These are phyloP conservation scores for Neonectria faginata DNA, from an alignment of 2,329 filamentous ascomycete species.

Conservation along the genomic window DNA sequence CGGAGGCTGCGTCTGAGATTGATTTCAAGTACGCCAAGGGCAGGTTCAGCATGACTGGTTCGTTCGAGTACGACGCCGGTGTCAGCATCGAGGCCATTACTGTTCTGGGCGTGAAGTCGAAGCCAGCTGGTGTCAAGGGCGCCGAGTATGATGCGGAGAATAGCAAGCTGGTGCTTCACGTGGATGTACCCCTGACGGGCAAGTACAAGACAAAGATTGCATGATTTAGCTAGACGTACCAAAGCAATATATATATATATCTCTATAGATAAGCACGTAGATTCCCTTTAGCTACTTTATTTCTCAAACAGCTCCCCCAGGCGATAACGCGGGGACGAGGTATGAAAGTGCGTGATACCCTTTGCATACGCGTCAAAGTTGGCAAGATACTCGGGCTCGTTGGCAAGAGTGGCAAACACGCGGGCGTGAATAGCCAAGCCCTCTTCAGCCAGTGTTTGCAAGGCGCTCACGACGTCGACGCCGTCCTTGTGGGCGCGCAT, in stretches of 20 bases:
- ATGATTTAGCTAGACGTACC: neutral
- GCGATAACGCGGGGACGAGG: constrained; percentile 23
- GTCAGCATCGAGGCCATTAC: constrained; percentile 61
- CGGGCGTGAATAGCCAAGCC: constrained; percentile 10
- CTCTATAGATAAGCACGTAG: neutral
- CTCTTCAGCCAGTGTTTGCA: constrained; percentile 18
- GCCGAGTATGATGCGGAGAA: constrained; percentile 41
- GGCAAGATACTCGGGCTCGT: constrained; percentile 20
- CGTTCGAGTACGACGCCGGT: constrained; percentile 63
- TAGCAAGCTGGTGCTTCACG: constrained; percentile 38
- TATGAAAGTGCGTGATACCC: constrained; percentile 25
- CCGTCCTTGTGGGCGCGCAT: constrained; percentile 24
- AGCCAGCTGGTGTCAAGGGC: constrained; percentile 28
- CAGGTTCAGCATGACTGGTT: constrained; percentile 62
- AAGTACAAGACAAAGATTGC: constrained; percentile 21
- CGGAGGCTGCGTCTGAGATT: constrained; percentile 66
- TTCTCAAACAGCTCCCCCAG: neutral
- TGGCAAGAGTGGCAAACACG: constrained; percentile 8
- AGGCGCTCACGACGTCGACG: constrained; percentile 11
- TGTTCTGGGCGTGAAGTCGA: constrained; percentile 54
- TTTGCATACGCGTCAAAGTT: constrained; percentile 27
- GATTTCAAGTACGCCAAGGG: constrained; percentile 69
- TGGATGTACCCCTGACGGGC: constrained; percentile 39
- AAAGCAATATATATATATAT: neutral
- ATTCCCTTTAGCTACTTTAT: too few relatives aligned